Evolutionary conservation across 441 rosid genomes (phyloP).

Genomic region (Viola pubescens): DNA sequence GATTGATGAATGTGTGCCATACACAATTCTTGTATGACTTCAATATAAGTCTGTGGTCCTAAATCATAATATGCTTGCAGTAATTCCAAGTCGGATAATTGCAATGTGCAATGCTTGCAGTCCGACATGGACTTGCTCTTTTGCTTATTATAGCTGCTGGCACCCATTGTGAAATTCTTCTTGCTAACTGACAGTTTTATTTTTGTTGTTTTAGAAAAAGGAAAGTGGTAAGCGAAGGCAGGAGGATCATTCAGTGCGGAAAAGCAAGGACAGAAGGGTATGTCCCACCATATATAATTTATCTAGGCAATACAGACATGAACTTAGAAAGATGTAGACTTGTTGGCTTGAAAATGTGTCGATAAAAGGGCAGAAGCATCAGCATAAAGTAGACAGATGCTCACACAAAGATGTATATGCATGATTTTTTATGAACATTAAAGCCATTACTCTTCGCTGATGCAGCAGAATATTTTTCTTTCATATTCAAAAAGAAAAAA

Average conservation of each 20-base stretch:
- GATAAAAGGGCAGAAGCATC: not conserved
- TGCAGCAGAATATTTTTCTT: too few relatives aligned
- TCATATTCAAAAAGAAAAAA: too few relatives aligned
- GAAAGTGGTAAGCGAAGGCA: conserved; percentile 83
- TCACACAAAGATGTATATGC: too few relatives aligned
- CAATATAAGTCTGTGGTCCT: too few relatives aligned
- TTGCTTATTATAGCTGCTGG: not conserved
- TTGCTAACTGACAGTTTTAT: conserved; percentile 8
- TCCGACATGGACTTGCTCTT: not conserved
- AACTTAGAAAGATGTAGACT: not conserved
- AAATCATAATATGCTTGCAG: not conserved
- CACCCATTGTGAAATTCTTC: too few relatives aligned
- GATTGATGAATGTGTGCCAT: too few relatives aligned
- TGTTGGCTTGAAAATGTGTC: not conserved
- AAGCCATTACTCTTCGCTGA: too few relatives aligned
- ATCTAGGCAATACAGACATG: not conserved
- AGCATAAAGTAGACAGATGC: too few relatives aligned
- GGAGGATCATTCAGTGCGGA: conserved; percentile 77
- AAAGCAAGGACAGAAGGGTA: conserved; percentile 79
- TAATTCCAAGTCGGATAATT: not conserved
- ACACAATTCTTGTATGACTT: too few relatives aligned
- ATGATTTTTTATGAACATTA: too few relatives aligned
- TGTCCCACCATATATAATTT: conserved; percentile 6
- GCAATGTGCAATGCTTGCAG: not conserved
- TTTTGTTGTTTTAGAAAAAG: conserved; percentile 52